Base-by-base conservation (phyloP, 2,329 filamentous ascomycete species). In the Fusarium protoensiforme region DNA sequence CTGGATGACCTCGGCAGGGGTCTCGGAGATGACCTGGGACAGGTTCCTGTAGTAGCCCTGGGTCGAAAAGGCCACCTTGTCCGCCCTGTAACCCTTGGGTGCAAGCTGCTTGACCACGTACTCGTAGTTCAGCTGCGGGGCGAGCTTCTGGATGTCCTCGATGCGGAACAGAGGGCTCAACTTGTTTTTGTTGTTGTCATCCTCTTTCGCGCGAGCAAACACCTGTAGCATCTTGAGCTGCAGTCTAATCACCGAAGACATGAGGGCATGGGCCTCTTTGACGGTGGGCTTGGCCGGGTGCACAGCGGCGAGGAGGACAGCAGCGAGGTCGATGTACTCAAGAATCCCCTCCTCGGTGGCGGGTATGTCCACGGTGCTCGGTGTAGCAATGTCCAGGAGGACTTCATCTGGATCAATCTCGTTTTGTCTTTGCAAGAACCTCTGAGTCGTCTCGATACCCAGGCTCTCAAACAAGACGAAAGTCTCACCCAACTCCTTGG, bases 31-130 rank as follows among this genome's bases (percentile, higher is more conserved):
- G 46, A 93, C 87, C 1, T 82, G 78, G 7, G 89, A 88, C 2
- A 93, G 78, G 10, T 88, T 86, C 61, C 87, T 85, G 75, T 93
- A 83, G 75, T 93, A 93, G 2, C 86, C 82, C 0, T 91, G 90
- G 1, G 90, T 89, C 24, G 85, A 84, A 35, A 92, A 27, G 82
- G 9, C 83, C 80, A n/a, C 86, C 81, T 4, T 93, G 79, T 14
- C 86, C 84, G 35, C 48, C 16, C 29, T 56, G 51, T 65, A 74
- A 1, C 31, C 61, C 41, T 64, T 18, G 16, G 71, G 69, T 6
- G 71, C 71, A 22, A 75, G 18, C 24, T 66, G 24, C 16, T 61
- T 10, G 2, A 72, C 29, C 5, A 74, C 33, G 8, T 61, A 54
- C 11, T 66, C 31, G 22, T 68, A 74, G 39, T 75, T 69, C 20